Conservation (phyloP, 208 protist species). For the Acanthamoeba healyi region DNA sequence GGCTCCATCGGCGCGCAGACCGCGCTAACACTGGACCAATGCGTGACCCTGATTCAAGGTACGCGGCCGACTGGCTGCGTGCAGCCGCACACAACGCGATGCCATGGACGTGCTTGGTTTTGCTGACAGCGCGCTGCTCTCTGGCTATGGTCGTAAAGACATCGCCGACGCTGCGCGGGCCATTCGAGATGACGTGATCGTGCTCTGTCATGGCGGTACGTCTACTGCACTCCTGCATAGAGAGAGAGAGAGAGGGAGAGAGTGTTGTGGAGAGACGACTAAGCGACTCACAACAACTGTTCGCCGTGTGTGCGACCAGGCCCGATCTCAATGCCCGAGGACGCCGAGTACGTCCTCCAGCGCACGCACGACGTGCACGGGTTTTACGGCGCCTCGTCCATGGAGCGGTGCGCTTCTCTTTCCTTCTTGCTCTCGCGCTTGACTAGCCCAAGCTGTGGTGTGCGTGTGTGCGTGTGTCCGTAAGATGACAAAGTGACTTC, state of each 20-base stretch:
- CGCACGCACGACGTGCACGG: conserved; percentile 29
- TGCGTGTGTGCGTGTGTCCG: no score
- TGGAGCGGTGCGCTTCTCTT: background rate
- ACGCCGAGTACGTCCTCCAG: conserved; percentile 68
- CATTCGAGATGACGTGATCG: conserved; percentile 1
- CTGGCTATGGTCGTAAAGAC: no score
- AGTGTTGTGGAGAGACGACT: background rate
- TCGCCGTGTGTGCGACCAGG: background rate
- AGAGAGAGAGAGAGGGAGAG: no score
- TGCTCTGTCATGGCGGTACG: conserved; percentile 70
- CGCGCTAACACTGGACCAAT: conserved; percentile 41
- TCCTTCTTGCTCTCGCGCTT: no score
- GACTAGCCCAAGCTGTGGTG: no score
- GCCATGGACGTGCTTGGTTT: no score
- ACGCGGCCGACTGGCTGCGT: no score
- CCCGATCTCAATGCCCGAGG: conserved; percentile 62
- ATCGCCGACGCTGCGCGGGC: conserved; percentile 36
- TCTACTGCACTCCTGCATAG: no score
- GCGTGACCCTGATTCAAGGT: conserved; percentile 68
- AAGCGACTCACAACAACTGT: no score
- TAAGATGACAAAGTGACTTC: no score
- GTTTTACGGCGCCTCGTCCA: conserved; percentile 66
- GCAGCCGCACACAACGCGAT: no score
- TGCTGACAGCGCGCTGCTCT: no score
- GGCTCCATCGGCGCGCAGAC: conserved; percentile 66